Evolutionary conservation across 139 green algal species (phyloP).

Genomic region (Chlamydomonas applanata): DNA sequence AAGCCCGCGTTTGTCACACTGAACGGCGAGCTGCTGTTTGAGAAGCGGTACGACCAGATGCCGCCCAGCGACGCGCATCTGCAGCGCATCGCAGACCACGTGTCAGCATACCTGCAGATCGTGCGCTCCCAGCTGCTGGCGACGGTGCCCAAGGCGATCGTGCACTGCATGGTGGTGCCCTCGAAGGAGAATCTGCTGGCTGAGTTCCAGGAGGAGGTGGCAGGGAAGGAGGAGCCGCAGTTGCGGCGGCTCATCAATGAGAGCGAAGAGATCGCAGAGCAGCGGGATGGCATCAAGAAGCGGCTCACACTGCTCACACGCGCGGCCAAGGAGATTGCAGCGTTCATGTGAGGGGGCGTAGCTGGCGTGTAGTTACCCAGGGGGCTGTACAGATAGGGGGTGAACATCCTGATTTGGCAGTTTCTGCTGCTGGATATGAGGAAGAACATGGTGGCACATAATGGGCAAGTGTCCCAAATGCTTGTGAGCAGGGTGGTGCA

Average conservation of each 20-base stretch:
- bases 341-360: constrained; percentile 27
- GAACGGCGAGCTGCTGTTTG: constrained; percentile 40
- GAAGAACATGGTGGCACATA: too few species aligned
- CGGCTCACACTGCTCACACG: constrained; percentile 46
- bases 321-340: constrained; percentile 47
- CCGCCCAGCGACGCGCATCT: constrained; percentile 61
- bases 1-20: constrained; percentile 56
- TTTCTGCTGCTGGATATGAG: too few species aligned
- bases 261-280: constrained; percentile 75
- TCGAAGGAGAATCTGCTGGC: constrained; percentile 77
- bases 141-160: constrained; percentile 90
- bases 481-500: too few species aligned
- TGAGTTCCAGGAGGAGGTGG: constrained; percentile 71
- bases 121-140: constrained; percentile 85
- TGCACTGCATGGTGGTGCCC: constrained; percentile 83
- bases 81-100: constrained; percentile 76
- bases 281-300: constrained; percentile 53
- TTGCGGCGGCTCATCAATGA: constrained; percentile 82
- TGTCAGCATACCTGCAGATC: constrained; percentile 88
- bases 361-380: too few species aligned
- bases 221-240: constrained; percentile 70
- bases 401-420: too few species aligned
- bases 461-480: too few species aligned
- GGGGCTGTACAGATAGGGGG: too few species aligned
- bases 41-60: constrained; percentile 56